These are phyloP conservation scores for Akanthomyces muscarius DNA, from an alignment of 2,329 filamentous ascomycete genomes.

Conservation along the genomic window DNA sequence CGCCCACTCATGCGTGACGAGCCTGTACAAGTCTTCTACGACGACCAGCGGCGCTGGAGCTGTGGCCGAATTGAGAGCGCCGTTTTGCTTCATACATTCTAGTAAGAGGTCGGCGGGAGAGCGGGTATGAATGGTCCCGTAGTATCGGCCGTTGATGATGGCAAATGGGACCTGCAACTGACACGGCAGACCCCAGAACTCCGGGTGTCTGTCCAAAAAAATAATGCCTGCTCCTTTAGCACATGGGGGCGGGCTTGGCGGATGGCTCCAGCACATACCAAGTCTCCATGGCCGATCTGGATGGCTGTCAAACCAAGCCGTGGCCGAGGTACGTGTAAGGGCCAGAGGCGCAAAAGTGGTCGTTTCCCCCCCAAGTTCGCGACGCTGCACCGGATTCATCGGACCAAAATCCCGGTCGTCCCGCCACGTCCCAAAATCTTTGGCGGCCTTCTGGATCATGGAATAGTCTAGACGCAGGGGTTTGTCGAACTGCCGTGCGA, in stretches of 20 bases:
- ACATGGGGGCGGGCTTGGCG: neutral
- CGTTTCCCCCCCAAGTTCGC: slow-evolving; percentile 3
- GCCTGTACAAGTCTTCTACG: slow-evolving; percentile 12
- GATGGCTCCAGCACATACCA: slow-evolving; percentile 5
- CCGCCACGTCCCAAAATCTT: slow-evolving; percentile 15
- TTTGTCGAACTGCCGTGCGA: slow-evolving; percentile 17
- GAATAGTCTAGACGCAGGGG: slow-evolving; percentile 11
- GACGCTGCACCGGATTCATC: slow-evolving; percentile 19
- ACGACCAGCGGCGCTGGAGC: slow-evolving; percentile 4
- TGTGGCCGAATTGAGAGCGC: neutral
- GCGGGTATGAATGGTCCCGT: slow-evolving; percentile 10
- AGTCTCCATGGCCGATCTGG: slow-evolving; percentile 10
- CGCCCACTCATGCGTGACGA: slow-evolving; percentile 15
- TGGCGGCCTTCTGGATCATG: slow-evolving; percentile 14
- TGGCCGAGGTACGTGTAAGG: slow-evolving; percentile 14
- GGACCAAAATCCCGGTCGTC: slow-evolving; percentile 16
- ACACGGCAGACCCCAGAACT: slow-evolving; percentile 13
- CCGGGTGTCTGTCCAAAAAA: slow-evolving; percentile 13
- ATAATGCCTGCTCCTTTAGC: slow-evolving; percentile 12
- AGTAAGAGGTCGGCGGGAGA: slow-evolving; percentile 5
- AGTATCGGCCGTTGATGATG: slow-evolving; percentile 12
- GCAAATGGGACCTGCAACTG: slow-evolving; percentile 8
- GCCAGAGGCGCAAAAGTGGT: slow-evolving; percentile 14
- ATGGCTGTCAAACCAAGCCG: slow-evolving; percentile 15
- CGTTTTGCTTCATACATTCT: slow-evolving; percentile 11